phyloP scores from a whole-genome alignment of 179 eudicot genomes.

The Nepenthes alata region DNA sequence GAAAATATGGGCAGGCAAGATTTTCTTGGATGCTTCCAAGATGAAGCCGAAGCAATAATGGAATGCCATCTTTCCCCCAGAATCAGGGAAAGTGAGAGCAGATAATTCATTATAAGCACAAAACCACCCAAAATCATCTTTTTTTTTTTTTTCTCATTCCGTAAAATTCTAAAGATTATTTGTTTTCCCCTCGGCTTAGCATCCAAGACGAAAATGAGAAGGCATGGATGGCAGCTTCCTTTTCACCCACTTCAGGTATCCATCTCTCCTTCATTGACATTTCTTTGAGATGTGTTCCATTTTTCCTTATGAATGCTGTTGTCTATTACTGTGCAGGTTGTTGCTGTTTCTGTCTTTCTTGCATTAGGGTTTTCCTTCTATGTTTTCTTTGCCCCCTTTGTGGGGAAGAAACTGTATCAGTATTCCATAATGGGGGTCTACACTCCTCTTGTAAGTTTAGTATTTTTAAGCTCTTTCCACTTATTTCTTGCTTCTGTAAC shows the following conservation, averaged over 20 bases:
- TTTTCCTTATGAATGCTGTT: neutral
- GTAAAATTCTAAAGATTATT: neutral
- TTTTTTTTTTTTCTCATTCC: neutral
- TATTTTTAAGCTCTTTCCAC: neutral
- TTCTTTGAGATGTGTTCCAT: neutral
- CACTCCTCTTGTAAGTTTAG: conserved; percentile 84
- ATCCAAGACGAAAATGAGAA: conserved; percentile 45
- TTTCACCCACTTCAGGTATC: conserved; percentile 95
- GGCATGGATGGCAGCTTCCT: conserved; percentile 99
- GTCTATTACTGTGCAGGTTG: conserved; percentile 49
- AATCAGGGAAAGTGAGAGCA: conserved; percentile 9
- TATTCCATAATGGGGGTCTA: conserved; percentile 81
- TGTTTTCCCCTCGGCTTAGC: neutral
- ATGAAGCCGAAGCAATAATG: conserved; percentile 7
- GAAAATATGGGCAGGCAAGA: neutral
- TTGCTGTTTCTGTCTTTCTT: conserved; percentile 91
- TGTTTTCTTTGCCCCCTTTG: conserved; percentile 99
- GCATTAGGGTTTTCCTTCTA: conserved; percentile 98
- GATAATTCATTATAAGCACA: neutral
- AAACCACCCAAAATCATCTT: neutral
- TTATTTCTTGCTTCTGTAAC: neutral
- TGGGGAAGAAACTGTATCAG: conserved; percentile 75
- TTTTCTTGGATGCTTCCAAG: conserved; percentile 5
- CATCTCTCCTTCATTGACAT: neutral
- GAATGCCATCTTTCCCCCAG: conserved; percentile 5